Base-by-base conservation (phyloP, 2,329 filamentous ascomycete genomes). In the Lizonia empirigonia region DNA sequence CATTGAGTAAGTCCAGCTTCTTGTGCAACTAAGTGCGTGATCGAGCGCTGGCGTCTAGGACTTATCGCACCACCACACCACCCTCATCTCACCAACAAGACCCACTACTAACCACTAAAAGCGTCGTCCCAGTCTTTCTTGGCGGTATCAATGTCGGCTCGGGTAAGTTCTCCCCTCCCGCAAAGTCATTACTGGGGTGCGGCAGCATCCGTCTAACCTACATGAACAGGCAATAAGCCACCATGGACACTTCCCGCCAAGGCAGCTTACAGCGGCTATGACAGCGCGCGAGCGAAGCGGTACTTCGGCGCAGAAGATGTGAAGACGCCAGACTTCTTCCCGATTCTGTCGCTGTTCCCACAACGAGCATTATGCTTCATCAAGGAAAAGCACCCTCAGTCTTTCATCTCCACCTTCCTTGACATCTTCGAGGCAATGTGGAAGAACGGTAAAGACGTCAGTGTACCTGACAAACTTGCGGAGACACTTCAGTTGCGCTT, bases 231-330 rank as follows among this genome's bases (percentile, higher is more conserved):
- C 40, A 93, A 94, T 71, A 84, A 84, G 58, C 89, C 89, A 0
- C 89, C 90, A 1, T 91, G 88, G 87, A 78, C 78, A 0, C 77
- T 89, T 23, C 82, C 85, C 2, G 85, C 83, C 34, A 92, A 92
- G 76, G 85, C 81, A 18, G 70, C 65, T 1, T 86, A 90, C 64
- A 76, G 80, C 39, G 62, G 62, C 20, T 80, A 76, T 50, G 83
- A 85, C 61, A 63, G 63, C 3, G 62, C 68, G 16, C 74, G 82
- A 34, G 79, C 80, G n/a, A 75, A 77, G 51, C 74, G 73, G 44
- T 80, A 83, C 62, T 83, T 83, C 56, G 76, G 74, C 2, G 64
- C 77, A 1, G 68, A 73, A 3, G 64, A 74, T 10, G 56, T 81
- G 38, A 60, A 73, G 53, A 52, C 76, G 3, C 78, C 81, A 0